Base-by-base conservation (phyloP, 208 protist species). In the Wallacemonas sp. region DNA sequence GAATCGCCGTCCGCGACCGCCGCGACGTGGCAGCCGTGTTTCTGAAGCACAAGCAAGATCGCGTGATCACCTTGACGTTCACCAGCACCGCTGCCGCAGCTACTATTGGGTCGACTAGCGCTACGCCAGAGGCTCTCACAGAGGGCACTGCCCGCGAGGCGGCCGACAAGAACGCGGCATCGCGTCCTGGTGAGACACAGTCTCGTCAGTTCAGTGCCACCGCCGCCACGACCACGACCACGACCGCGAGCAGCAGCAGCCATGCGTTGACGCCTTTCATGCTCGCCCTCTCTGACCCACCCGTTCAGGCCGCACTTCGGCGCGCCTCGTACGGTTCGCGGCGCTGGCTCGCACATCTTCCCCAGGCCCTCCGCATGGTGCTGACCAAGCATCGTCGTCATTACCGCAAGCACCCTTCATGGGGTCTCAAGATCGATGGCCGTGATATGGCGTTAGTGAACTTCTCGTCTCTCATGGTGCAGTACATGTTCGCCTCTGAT, bases 401-500 rank as follows among this genome's bases (percentile, higher is more conserved):
- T 5, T 62, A 62, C 26, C 62, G 60, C 47, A 46, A 60, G 36
- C 30, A 19, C 33, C 31, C 67, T 39, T 75, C 71, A 15, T 85
- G 79, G 79, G 74, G 75, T 0, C 34, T 85, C 46, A 60, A 69
- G 38, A 49, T 85, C 2, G 62, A 79, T 33, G 70, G 61, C 0
- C 36, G 36, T 4, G 75, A 77, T 62, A 78, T 85, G 79, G 67
- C 61, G 4, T 68, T 85, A 5, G 33, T 73, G 2, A 85, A 82
- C 68, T 73, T 85, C n/a, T 61, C 70, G 3, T 30, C 36, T 1
- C 47, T 84, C 9, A 38, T 78, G 56, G 34, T 44, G 42, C 47
- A 70, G 65, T 78, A 78, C 61, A 64, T 74, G 75, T 26, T 44
- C n/a, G 17, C 8, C 26, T 38, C 66, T 17, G 27, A 36, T 39